phyloP scores from a whole-genome alignment of 2,329 filamentous ascomycete species.

The Talaromyces sp. region DNA sequence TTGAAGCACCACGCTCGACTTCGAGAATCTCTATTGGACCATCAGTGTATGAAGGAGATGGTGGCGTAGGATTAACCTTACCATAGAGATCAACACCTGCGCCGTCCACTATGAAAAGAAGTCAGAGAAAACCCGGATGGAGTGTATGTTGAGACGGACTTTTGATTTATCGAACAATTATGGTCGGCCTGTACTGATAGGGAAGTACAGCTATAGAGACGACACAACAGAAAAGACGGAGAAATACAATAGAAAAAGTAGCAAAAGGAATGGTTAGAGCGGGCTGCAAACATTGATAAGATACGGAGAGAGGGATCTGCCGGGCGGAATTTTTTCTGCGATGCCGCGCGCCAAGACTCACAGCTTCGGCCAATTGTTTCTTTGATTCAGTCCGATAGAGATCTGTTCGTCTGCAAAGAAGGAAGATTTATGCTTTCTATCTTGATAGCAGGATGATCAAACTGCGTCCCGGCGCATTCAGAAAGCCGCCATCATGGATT shows the following conservation, averaged over 20 bases:
- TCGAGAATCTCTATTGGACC: constrained; percentile 67
- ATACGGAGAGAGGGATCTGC: constrained; percentile 1
- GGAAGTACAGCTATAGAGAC: background rate
- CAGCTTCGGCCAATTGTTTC: constrained; percentile 4
- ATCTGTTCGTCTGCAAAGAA: background rate
- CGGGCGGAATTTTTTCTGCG: constrained; percentile 14
- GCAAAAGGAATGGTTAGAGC: background rate
- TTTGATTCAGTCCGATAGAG: background rate
- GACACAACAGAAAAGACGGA: background rate
- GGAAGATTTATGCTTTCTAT: background rate
- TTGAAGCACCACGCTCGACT: constrained; percentile 66
- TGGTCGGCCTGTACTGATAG: background rate
- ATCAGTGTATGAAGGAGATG: background rate
- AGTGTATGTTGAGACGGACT: background rate
- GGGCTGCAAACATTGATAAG: constrained; percentile 12
- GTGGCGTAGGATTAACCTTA: constrained; percentile 31
- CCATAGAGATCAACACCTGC: constrained; percentile 59
- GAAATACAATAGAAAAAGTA: background rate
- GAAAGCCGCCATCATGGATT: constrained; percentile 31
- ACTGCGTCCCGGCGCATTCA: background rate
- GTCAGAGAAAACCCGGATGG: background rate
- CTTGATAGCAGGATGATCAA: constrained; percentile 19
- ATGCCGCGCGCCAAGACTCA: background rate
- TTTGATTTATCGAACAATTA: constrained; percentile 6
- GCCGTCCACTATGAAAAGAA: constrained; percentile 11